Conservation (phyloP, 2,329 filamentous ascomycete genomes). For the Onygenales sp. region DNA sequence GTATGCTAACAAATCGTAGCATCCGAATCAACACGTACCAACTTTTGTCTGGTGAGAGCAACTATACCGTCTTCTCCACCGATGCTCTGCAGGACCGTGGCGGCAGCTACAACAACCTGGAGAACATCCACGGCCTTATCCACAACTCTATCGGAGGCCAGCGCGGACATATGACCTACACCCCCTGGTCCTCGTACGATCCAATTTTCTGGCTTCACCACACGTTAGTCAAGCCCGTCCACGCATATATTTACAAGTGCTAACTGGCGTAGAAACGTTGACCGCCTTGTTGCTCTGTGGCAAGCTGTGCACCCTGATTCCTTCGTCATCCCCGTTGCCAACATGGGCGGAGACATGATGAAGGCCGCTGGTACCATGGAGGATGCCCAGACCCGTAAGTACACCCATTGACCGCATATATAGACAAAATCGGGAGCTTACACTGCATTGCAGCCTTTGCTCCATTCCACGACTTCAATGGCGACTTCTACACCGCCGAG, state of each 20-base stretch:
- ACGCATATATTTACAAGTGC: background rate
- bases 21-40: slow-evolving; percentile 18
- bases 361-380: slow-evolving; percentile 45
- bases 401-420: slow-evolving; percentile 11
- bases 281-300: slow-evolving; percentile 69
- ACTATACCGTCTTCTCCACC: slow-evolving; percentile 21
- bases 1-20: slow-evolving; percentile 7
- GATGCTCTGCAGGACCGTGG: slow-evolving; percentile 9
- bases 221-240: slow-evolving; percentile 20
- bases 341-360: slow-evolving; percentile 53
- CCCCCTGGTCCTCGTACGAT: slow-evolving; percentile 67
- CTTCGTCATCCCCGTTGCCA: slow-evolving; percentile 52
- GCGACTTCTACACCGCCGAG: slow-evolving; percentile 59
- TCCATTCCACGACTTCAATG: slow-evolving; percentile 54
- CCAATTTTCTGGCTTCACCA: slow-evolving; percentile 74
- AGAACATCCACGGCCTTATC: slow-evolving; percentile 39
- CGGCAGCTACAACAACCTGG: slow-evolving; percentile 23
- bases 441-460: slow-evolving; percentile 39
- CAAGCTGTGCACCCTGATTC: slow-evolving; percentile 60
- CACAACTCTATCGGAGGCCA: slow-evolving; percentile 46
- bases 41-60: slow-evolving; percentile 16
- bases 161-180: slow-evolving; percentile 60
- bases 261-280: slow-evolving; percentile 47
- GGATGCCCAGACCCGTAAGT: slow-evolving; percentile 42
- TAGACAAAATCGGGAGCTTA: background rate